These are phyloP conservation scores for Leishmania aethiopica DNA, from an alignment of 208 protist species.

Conservation along the genomic window DNA sequence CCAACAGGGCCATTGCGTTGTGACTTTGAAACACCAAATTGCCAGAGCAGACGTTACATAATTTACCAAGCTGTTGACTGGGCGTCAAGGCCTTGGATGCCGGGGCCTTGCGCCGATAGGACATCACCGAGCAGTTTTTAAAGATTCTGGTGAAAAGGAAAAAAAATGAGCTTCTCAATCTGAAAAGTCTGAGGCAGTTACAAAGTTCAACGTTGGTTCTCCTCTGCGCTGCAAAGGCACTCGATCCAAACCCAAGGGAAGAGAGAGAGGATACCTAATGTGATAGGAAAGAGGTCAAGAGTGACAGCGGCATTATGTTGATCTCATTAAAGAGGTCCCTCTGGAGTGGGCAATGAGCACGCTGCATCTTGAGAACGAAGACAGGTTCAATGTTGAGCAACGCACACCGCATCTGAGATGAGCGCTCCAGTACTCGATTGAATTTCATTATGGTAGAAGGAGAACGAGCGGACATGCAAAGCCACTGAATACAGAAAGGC, in stretches of 20 bases:
- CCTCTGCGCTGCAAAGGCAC: neutral
- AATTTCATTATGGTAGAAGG: no score
- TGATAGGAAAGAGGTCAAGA: constrained; percentile 2
- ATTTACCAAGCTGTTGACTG: constrained; percentile 58
- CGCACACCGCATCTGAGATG: neutral
- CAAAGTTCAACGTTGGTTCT: neutral
- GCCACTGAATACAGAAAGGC: neutral
- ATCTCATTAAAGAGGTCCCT: neutral
- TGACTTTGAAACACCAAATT: constrained; percentile 80
- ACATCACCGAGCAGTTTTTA: constrained; percentile 35
- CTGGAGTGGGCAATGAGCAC: neutral
- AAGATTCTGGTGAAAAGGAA: neutral
- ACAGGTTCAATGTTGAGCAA: neutral
- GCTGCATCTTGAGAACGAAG: neutral
- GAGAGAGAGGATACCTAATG: neutral
- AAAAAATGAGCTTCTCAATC: neutral
- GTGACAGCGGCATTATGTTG: neutral
- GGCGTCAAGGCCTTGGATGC: constrained; percentile 46
- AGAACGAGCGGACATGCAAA: neutral
- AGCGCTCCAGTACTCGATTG: neutral
- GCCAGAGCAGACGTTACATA: constrained; percentile 56
- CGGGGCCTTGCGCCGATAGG: constrained; percentile 68
- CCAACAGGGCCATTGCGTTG: constrained; percentile 71
- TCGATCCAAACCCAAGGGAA: neutral
- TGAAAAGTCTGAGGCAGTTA: neutral